Evolutionary conservation across 2,329 filamentous ascomycete genomes (phyloP), one percentile per base, ranked within the genome.

Genomic region (Colletotrichum lini): DNA sequence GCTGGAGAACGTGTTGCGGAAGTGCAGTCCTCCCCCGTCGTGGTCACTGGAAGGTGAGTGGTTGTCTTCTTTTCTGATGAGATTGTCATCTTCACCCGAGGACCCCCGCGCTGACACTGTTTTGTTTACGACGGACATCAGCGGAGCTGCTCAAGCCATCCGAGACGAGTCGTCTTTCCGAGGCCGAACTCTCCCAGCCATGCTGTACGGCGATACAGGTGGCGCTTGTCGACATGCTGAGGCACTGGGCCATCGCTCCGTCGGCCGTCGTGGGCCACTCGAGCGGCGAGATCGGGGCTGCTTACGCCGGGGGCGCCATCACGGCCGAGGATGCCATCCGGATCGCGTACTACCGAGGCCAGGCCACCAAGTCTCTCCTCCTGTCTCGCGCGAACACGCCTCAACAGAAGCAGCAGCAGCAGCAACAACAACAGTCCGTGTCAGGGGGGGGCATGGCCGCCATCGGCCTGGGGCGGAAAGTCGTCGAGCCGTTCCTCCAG

Each of bases 171-270:
- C n/a, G n/a, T n/a, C n/a, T n/a, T n/a, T n/a, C n/a, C n/a, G n/a
- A n/a, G n/a, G 68, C 75, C 8, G 72, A 75, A 16, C 68, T 78
- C 42, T 74, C 84, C 0, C 88, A 90, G 72, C 85, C 88, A 0
- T 75, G 88, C 1, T 89, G 84, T 63, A 89, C 87, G 0, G 87
- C 87, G 0, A 50, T 90, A 0, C 88, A 90, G 72, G 79, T 90
- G 2, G 87, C 79, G 0, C 73, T 87, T 2, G 81, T 80, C 1
- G 74, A 83, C 5, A 74, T 83, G 0, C 75, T 84, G 2, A 67
- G 76, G 0, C 76, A 71, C 1, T 79, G 76, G 64, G 74, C 72
- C 0, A 68, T 85, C 3, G 54, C 56, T 0, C 80, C 82, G 0
- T n/a, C 72, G 4, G 78, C 77, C 0, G 79, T 83, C 1, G 72